Evolutionary conservation across 768 basidiomycete genomes (phyloP).

Genomic region (Steccherinum ochraceum): DNA sequence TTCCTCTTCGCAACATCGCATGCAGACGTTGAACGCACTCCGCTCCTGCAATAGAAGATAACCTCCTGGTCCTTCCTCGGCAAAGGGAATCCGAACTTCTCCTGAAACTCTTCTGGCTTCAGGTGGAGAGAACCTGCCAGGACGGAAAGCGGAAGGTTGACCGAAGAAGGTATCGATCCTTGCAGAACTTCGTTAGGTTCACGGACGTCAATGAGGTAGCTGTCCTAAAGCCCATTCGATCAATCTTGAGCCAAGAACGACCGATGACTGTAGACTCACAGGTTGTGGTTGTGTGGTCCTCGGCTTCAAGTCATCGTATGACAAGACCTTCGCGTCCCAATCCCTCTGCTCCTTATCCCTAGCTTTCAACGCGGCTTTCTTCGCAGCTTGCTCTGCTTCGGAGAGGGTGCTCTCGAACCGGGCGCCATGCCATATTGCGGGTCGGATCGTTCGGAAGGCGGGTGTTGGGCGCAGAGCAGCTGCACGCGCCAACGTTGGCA

Average conservation of each 20-base stretch:
- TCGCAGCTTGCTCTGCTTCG: not conserved
- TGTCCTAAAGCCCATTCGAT: slow-evolving; percentile 36
- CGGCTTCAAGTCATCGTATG: slow-evolving; percentile 79
- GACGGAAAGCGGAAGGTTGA: slow-evolving; percentile 83
- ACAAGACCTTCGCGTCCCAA: slow-evolving; percentile 69
- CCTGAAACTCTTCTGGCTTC: slow-evolving; percentile 46
- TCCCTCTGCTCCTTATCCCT: slow-evolving; percentile 47
- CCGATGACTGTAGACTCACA: slow-evolving; percentile 30
- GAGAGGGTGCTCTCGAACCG: slow-evolving; percentile 3
- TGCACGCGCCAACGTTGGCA: not conserved
- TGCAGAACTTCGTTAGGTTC: slow-evolving; percentile 88
- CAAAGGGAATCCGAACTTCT: slow-evolving; percentile 68
- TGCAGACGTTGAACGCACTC: slow-evolving; percentile 76
- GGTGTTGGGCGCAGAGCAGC: not conserved
- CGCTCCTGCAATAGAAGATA: slow-evolving; percentile 88
- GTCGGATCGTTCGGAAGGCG: slow-evolving; percentile 2
- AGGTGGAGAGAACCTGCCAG: slow-evolving; percentile 63
- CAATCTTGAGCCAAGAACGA: slow-evolving; percentile 1
- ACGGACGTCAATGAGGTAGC: slow-evolving; percentile 83
- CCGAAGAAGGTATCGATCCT: slow-evolving; percentile 88
- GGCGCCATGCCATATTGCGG: slow-evolving; percentile 3
- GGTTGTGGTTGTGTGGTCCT: slow-evolving; percentile 69
- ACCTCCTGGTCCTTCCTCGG: slow-evolving; percentile 67
- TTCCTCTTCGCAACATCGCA: slow-evolving; percentile 75
- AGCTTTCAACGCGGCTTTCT: slow-evolving; percentile 25